phyloP scores from a whole-genome alignment of 768 basidiomycete species.

The Guyanaporus albipodus region DNA sequence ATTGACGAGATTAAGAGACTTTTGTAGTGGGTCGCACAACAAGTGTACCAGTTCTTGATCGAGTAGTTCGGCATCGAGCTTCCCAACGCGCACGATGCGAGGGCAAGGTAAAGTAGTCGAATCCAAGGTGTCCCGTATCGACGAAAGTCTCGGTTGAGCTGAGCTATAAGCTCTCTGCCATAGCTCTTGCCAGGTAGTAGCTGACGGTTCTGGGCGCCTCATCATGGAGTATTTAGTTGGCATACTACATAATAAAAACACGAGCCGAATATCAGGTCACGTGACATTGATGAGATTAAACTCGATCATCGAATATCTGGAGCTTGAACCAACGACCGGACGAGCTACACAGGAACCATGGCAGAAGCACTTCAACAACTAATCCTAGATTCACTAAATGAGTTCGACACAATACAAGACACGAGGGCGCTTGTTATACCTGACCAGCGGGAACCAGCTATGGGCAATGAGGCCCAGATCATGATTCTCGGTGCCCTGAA shows the following conservation, averaged over 20 bases:
- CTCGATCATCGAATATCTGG: not conserved
- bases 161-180: constrained; percentile 67
- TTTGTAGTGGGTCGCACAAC: constrained; percentile 76
- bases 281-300: constrained; percentile 22
- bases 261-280: no score
- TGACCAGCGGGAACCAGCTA: constrained; percentile 52
- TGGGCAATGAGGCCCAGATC: constrained; percentile 75
- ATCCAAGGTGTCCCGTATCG: constrained; percentile 42
- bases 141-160: constrained; percentile 51
- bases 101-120: constrained; percentile 30
- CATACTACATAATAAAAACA: no score
- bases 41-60: constrained; percentile 84
- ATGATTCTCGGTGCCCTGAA: constrained; percentile 87
- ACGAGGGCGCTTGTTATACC: constrained; percentile 67
- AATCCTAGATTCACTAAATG: constrained; percentile 68
- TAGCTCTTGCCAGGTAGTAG: constrained; percentile 20
- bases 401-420: constrained; percentile 54
- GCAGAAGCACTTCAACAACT: constrained; percentile 78
- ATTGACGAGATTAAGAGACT: constrained; percentile 61
- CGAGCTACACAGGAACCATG: constrained; percentile 37
- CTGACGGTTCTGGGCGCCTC: constrained; percentile 8
- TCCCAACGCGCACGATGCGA: constrained; percentile 76
- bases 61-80: constrained; percentile 86
- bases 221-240: constrained; percentile 11
- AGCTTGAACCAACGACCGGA: constrained; percentile 2